A percentile compares a stretch with the other conserved stretches of the same genome.
Evolutionary conservation across 1,139 yeast species (phyloP).

Genomic region (Eremothecium gossypii): DNA sequence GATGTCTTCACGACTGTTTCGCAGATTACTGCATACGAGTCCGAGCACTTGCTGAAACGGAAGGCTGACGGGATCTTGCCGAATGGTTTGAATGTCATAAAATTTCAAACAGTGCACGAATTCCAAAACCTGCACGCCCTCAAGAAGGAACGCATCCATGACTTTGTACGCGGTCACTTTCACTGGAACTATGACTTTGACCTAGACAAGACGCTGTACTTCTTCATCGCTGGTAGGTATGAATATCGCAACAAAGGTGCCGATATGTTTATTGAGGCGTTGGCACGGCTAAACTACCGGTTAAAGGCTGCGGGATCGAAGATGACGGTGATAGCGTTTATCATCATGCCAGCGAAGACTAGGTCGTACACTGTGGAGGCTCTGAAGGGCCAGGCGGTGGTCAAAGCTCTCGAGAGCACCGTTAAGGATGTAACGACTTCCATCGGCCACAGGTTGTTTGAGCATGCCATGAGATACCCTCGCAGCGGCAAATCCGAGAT

Average conservation of each 20-base stretch:
- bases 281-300: constrained; percentile 84
- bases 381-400: constrained; percentile 90
- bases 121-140: constrained; percentile 93
- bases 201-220: constrained; percentile 84
- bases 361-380: constrained; percentile 94
- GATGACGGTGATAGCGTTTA: constrained; percentile 94
- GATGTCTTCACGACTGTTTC: constrained; percentile 97
- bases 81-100: constrained; percentile 90
- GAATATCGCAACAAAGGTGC: constrained; percentile 96
- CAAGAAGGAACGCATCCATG: constrained; percentile 85
- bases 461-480: constrained; percentile 79
- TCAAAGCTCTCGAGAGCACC: constrained; percentile 81
- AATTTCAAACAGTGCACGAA: constrained; percentile 95
- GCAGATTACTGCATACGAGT: constrained; percentile 90
- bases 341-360: constrained; percentile 95
- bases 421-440: constrained; percentile 81
- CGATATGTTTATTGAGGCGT: constrained; percentile 85
- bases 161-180: constrained; percentile 92
- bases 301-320: constrained; percentile 75
- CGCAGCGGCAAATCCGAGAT: constrained; percentile 48
- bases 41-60: constrained; percentile 85
- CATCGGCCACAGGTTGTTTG: constrained; percentile 82
- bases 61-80: constrained; percentile 98
- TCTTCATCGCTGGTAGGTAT: constrained; percentile 95
- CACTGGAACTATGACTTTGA: constrained; percentile 95